phyloP scores from a whole-genome alignment of 345 rosid species.

The Clausena lansium region DNA sequence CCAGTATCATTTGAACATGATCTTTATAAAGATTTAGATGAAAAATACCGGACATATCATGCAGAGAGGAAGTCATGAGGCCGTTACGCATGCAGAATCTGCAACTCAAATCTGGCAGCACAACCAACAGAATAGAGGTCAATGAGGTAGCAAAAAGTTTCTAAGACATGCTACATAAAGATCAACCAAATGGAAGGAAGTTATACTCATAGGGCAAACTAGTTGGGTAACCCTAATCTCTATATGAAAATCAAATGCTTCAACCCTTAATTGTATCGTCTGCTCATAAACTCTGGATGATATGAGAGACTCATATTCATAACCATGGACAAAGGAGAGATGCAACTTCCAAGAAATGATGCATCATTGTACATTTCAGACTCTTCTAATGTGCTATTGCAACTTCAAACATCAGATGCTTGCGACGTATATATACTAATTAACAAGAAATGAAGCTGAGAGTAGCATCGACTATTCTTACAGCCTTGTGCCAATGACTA shows the following conservation, averaged over 20 bases:
- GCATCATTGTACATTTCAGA: not conserved
- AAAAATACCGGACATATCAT: constrained; percentile 50
- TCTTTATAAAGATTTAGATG: constrained; percentile 14
- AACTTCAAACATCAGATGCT: constrained; percentile 3
- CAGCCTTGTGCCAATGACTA: not conserved
- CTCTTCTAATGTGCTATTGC: not conserved
- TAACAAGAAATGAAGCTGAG: not conserved
- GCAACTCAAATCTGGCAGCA: constrained; percentile 28
- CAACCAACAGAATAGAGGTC: constrained; percentile 2
- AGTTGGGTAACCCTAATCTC: not conserved
- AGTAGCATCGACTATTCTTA: not conserved
- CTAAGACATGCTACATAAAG: not conserved
- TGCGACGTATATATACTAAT: not conserved
- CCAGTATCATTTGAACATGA: not conserved
- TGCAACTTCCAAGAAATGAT: not conserved
- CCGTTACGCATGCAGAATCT: constrained; percentile 16
- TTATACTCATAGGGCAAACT: not conserved
- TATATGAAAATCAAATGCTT: not conserved
- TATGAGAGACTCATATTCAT: not conserved
- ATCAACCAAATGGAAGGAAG: not conserved
- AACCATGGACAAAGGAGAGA: not conserved
- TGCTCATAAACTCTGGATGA: not conserved
- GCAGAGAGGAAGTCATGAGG: constrained; percentile 58
- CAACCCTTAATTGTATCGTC: not conserved
- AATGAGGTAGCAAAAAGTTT: constrained; percentile 6